Percentiles rank a stretch among this genome's conserved stretches.
phyloP scores from a whole-genome alignment of 2,329 filamentous ascomycete genomes.

The Tolypocladium sp. region DNA sequence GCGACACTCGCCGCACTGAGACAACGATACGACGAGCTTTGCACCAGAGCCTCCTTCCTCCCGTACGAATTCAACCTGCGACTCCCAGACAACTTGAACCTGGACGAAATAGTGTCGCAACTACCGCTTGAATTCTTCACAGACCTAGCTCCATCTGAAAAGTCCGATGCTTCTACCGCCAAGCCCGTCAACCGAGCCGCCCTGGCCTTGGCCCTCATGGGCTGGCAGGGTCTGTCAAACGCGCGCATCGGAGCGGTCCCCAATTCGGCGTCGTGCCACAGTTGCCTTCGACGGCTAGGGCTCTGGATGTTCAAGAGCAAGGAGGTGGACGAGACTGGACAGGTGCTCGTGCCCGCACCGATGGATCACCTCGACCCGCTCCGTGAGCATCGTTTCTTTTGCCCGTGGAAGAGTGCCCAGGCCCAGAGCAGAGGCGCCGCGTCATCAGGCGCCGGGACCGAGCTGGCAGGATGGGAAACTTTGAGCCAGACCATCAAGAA shows the following conservation, averaged over 20 bases:
- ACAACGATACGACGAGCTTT: constrained; percentile 56
- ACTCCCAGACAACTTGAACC: constrained; percentile 40
- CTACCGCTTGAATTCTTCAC: constrained; percentile 48
- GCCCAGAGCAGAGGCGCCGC: constrained; percentile 42
- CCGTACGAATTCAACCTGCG: constrained; percentile 55
- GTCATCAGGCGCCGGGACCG: constrained; percentile 22
- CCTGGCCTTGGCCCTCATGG: constrained; percentile 60
- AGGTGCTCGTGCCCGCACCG: constrained; percentile 47
- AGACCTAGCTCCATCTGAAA: constrained; percentile 24
- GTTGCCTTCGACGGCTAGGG: constrained; percentile 80
- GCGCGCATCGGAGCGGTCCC: constrained; percentile 49
- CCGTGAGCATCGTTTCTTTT: constrained; percentile 72
- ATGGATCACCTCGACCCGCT: constrained; percentile 61
- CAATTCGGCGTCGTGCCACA: constrained; percentile 70
- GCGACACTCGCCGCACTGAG: constrained; percentile 48
- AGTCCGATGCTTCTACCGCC: constrained; percentile 13
- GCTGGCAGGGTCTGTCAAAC: constrained; percentile 62
- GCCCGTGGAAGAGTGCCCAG: constrained; percentile 63
- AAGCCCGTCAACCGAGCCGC: constrained; percentile 48
- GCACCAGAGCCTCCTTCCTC: constrained; percentile 42
- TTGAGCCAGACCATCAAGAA: constrained; percentile 47
- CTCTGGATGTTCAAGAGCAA: constrained; percentile 90
- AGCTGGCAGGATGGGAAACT: constrained; percentile 45
- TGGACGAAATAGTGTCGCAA: constrained; percentile 39
- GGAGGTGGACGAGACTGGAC: constrained; percentile 45